Evolutionary conservation across 2,329 filamentous ascomycete species (phyloP).

Genomic region (Tolypocladium guangdongense): DNA sequence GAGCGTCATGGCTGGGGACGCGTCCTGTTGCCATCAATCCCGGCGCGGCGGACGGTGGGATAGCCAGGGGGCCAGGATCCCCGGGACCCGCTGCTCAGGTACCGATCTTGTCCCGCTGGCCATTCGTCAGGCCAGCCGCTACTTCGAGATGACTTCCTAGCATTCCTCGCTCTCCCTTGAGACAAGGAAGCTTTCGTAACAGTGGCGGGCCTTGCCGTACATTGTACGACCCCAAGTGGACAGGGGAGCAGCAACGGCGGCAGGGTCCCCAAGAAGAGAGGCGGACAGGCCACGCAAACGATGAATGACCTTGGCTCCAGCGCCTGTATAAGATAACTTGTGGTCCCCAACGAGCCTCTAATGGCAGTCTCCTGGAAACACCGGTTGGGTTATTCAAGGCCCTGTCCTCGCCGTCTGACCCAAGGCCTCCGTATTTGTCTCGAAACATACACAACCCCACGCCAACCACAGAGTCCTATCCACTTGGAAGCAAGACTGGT

Average conservation of each 20-base stretch:
- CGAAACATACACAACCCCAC: background rate
- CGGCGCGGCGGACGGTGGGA: background rate
- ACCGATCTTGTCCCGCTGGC: background rate
- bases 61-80: background rate
- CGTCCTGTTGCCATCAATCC: background rate
- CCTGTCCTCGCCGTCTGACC: background rate
- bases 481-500: background rate
- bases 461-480: background rate
- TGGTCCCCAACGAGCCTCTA: background rate
- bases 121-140: background rate
- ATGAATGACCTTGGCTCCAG: background rate
- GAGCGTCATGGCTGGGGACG: background rate
- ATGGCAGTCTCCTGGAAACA: background rate
- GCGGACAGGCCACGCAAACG: background rate
- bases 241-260: background rate
- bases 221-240: background rate
- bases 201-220: background rate
- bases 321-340: background rate
- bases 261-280: background rate
- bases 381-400: background rate
- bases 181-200: background rate
- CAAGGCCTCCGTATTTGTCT: background rate
- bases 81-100: background rate
- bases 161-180: background rate
- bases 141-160: background rate